Percentiles rank a stretch among this genome's conserved stretches.
Evolutionary conservation across 305 asterid species (phyloP).

Genomic region (Euphrasia arctica): DNA sequence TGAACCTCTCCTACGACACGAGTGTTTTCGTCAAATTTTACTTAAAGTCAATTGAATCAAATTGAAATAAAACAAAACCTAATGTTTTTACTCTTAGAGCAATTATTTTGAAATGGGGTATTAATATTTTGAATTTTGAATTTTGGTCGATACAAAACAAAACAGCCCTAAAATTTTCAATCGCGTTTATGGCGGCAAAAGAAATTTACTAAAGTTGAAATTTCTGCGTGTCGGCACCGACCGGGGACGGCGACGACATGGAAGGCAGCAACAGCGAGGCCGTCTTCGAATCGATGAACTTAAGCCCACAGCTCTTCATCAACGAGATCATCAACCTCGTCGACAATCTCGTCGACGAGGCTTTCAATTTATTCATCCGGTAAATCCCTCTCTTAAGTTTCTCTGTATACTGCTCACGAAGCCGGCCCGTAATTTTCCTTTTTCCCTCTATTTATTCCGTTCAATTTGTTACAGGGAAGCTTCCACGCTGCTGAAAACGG

Average conservation of each 20-base stretch:
- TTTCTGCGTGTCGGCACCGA: background rate
- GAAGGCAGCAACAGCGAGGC: slow-evolving; percentile 49
- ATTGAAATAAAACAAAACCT: too few species aligned
- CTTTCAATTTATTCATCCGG: slow-evolving; percentile 61
- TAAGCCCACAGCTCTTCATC: slow-evolving; percentile 64
- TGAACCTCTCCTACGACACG: too few species aligned
- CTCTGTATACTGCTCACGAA: background rate
- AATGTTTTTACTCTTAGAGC: too few species aligned
- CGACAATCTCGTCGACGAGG: slow-evolving; percentile 54
- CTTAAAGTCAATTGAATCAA: too few species aligned
- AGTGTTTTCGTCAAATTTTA: too few species aligned
- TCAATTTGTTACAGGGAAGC: slow-evolving; percentile 47
- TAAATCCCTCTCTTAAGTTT: slow-evolving; percentile 26
- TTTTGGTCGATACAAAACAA: too few species aligned
- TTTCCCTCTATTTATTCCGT: background rate
- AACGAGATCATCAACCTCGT: slow-evolving; percentile 63
- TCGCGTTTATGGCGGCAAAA: too few species aligned
- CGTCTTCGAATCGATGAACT: slow-evolving; percentile 58
- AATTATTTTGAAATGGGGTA: too few species aligned
- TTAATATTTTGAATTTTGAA: too few species aligned
- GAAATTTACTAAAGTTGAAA: background rate
- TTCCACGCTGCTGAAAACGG: slow-evolving; percentile 43
- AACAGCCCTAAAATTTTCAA: too few species aligned
- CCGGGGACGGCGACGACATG: slow-evolving; percentile 25
- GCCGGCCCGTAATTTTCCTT: background rate